Conservation (phyloP, 345 rosid species). For the Murraya koenigii region DNA sequence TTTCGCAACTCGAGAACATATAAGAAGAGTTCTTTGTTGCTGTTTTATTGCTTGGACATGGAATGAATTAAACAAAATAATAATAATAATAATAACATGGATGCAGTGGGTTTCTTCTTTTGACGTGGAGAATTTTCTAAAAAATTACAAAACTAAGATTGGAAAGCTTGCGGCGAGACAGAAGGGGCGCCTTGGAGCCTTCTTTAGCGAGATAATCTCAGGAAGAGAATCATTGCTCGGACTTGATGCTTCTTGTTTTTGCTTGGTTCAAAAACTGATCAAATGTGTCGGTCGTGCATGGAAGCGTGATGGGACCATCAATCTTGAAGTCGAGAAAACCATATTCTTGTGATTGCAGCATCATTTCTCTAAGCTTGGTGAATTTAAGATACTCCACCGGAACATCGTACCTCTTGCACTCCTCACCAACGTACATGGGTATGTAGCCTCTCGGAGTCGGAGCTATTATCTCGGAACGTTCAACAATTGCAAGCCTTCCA, state of each 20-base stretch:
- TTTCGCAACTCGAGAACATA: no score
- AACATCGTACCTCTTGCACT: conserved; percentile 3
- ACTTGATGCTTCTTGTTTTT: not conserved
- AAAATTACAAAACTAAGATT: no score
- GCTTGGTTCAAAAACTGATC: not conserved
- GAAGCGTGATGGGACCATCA: not conserved
- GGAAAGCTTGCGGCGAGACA: no score
- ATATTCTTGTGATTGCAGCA: not conserved
- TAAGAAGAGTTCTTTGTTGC: no score
- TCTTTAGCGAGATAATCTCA: no score
- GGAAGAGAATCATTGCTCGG: no score
- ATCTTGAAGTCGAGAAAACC: not conserved
- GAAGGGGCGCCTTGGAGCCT: no score
- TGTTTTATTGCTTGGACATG: no score
- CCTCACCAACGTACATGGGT: conserved; percentile 2
- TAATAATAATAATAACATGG: no score
- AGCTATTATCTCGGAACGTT: not conserved
- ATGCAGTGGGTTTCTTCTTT: no score
- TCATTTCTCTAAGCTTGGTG: not conserved
- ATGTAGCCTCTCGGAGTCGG: not conserved
- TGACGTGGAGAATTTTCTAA: no score
- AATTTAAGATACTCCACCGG: not conserved
- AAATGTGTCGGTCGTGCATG: not conserved
- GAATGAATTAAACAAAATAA: no score
- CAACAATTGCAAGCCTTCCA: not conserved